Conservation (phyloP, 73 alveolate genomes). For the Paraurostyla sp. region DNA sequence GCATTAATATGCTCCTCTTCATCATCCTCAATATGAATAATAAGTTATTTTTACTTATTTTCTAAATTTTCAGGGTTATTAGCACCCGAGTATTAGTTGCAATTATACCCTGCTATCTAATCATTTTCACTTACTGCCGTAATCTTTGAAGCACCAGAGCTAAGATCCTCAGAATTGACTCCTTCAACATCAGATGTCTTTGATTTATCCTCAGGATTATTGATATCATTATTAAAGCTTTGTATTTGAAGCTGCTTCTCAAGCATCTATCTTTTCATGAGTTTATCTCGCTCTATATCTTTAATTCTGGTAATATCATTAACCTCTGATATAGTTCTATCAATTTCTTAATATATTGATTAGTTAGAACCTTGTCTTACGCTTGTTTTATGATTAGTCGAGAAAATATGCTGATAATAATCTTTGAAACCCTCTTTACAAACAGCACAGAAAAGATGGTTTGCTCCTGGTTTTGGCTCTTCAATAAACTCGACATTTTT, state of each 20-base stretch:
- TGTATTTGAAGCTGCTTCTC: neutral
- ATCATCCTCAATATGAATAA: too few species aligned
- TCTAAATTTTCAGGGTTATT: too few species aligned
- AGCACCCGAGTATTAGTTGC: too few species aligned
- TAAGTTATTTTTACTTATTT: too few species aligned
- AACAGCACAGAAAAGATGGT: conserved; percentile 51
- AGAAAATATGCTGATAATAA: conserved; percentile 20
- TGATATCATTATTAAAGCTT: neutral
- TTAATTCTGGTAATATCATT: neutral
- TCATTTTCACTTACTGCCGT: too few species aligned
- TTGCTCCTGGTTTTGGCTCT: conserved; percentile 56
- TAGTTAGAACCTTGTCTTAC: neutral
- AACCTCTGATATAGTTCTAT: neutral
- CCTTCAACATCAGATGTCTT: too few species aligned
- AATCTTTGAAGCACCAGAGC: too few species aligned
- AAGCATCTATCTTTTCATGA: neutral
- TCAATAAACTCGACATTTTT: neutral
- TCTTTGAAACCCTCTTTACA: conserved; percentile 41
- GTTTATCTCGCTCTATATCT: neutral
- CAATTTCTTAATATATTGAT: conserved; percentile 11
- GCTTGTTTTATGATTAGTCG: neutral
- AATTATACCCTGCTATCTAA: too few species aligned
- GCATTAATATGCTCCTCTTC: too few species aligned
- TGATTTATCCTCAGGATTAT: conserved; percentile 14
- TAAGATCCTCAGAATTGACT: too few species aligned